phyloP scores from a whole-genome alignment of 805 yeast genomes.

The Candida tibetensis region DNA sequence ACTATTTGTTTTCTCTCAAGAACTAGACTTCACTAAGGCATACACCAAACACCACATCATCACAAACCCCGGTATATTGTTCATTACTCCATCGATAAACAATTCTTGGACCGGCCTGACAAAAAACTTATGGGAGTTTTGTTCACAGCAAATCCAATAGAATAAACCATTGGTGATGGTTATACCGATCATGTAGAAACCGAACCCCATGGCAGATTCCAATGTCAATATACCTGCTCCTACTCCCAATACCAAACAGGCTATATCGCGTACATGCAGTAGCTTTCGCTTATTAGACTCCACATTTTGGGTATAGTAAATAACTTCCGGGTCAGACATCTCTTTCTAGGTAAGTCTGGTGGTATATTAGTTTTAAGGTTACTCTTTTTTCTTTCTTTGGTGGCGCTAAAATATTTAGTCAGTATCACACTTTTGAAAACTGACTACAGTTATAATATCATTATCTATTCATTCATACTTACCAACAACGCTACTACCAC shows the following conservation, averaged over 20 bases:
- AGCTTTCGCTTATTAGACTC: constrained; percentile 28
- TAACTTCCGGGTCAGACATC: constrained; percentile 8
- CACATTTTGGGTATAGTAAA: constrained; percentile 24
- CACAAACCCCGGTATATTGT: constrained; percentile 37
- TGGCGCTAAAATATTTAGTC: not conserved
- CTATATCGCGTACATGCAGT: constrained; percentile 35
- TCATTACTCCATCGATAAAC: constrained; percentile 30
- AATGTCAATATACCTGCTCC: constrained; percentile 40
- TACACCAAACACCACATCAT: constrained; percentile 50
- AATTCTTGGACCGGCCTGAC: constrained; percentile 31
- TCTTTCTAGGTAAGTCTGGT: too few species aligned
- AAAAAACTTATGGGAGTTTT: constrained; percentile 21
- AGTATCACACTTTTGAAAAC: too few species aligned
- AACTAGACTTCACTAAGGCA: constrained; percentile 33
- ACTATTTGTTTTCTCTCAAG: not conserved
- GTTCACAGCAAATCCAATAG: constrained; percentile 31
- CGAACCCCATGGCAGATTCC: constrained; percentile 35
- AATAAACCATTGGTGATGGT: constrained; percentile 30
- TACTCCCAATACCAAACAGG: constrained; percentile 37
- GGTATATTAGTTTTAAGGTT: not conserved
- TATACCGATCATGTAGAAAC: constrained; percentile 33
- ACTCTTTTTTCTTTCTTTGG: not conserved
- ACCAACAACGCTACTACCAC: not conserved
- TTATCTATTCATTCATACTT: not conserved
- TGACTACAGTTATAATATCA: not conserved